phyloP scores from a whole-genome alignment of 2,329 filamentous ascomycete genomes.

The Pseudogymnoascus sp. region DNA sequence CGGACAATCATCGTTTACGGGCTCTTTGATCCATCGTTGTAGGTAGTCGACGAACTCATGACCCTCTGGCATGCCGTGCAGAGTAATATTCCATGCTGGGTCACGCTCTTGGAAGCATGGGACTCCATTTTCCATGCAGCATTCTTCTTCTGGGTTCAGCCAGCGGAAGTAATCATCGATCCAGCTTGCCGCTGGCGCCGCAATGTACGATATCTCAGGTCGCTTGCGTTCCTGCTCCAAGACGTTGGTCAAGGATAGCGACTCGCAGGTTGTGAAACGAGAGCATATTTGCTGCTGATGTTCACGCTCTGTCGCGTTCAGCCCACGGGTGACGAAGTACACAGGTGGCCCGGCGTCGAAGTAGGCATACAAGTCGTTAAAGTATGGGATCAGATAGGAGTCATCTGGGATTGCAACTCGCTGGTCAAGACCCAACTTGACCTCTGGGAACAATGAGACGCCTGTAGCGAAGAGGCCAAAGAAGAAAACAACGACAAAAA shows the following conservation, averaged over 20 bases:
- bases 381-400: slow-evolving; percentile 92
- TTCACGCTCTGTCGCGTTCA: slow-evolving; percentile 67
- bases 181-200: slow-evolving; percentile 87
- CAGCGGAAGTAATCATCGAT: slow-evolving; percentile 94
- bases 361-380: slow-evolving; percentile 91
- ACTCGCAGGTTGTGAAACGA: slow-evolving; percentile 80
- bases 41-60: slow-evolving; percentile 86
- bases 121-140: slow-evolving; percentile 60
- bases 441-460: slow-evolving; percentile 72
- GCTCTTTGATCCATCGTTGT: slow-evolving; percentile 69
- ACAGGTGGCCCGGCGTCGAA: slow-evolving; percentile 87
- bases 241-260: slow-evolving; percentile 76
- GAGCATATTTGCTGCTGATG: slow-evolving; percentile 85
- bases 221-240: slow-evolving; percentile 92
- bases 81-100: slow-evolving; percentile 80
- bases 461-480: slow-evolving; percentile 80
- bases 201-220: slow-evolving; percentile 77
- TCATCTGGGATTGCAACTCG: slow-evolving; percentile 87
- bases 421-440: slow-evolving; percentile 86
- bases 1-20: slow-evolving; percentile 76
- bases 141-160: slow-evolving; percentile 79
- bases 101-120: slow-evolving; percentile 72
- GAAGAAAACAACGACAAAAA: slow-evolving; percentile 69
- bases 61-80: slow-evolving; percentile 86
- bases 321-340: slow-evolving; percentile 81